Evolutionary conservation across 139 green algal species (phyloP), one percentile per base, ranked within the genome.

Genomic region (Micractinium sp.): DNA sequence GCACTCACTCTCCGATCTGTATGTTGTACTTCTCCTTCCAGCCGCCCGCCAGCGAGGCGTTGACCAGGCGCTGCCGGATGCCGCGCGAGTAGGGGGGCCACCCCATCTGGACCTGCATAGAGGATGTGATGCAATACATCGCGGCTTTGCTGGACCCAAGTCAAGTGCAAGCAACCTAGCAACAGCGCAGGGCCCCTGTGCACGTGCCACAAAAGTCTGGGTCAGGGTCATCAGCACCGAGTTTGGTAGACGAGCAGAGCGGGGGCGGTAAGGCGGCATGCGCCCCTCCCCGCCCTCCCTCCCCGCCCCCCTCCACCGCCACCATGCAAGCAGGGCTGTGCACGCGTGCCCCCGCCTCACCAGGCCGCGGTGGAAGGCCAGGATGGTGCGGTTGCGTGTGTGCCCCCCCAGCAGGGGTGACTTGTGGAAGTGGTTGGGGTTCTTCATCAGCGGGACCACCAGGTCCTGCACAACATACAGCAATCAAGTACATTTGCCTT

Each of bases 1-100:
- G 23, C 67, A 87, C 83, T 87, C 83, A 87, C 83, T 87, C 83
- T 14, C 83, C 83, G 2, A 95, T 89, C 41, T 71, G 85, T 9
- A 95, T 94, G 63, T 82, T 82, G 87, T 93, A n/a, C 87, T 89
- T 92, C 35, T 73, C 36, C 5, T 29, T 56, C 93, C 93, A 95
- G 25, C 83, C 25, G 3, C 85, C 4, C 9, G 90, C 60, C 15
- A 23, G 47, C 31, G 85, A 56, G 23, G 85, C 69, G 29, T 71
- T 82, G 22, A 66, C 77, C 35, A 92, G 61, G 27, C 81, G 81
- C 78, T 92, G 89, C 18, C 89, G 85, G 13, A 89, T 60, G 47
- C 89, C 89, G 20, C 89, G 29, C 13, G 60, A 84, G 60, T 92
- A 92, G 3, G 63, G 71, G 33, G 75, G 67, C 33, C 73, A 73